Evolutionary conservation across 495 filamentous ascomycete species (phyloP).

Genomic region (Trichoderma asperelloides): DNA sequence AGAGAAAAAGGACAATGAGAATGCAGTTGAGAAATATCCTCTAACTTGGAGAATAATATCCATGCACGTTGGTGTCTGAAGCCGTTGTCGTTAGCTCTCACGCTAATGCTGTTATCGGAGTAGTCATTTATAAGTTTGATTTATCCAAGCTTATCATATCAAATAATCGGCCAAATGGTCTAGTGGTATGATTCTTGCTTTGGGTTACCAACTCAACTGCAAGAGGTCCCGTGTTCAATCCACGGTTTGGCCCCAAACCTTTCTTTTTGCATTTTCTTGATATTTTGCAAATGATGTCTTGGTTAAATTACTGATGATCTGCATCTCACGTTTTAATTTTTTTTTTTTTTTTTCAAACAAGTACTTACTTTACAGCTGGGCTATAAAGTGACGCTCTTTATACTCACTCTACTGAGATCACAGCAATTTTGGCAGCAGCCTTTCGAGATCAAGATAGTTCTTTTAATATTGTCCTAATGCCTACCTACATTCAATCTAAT

Average conservation of each 20-base stretch:
- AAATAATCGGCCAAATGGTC: conserved; percentile 3
- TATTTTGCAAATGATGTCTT: too few relatives aligned
- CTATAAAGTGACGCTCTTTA: too few relatives aligned
- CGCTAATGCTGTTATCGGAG: not conserved
- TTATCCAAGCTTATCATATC: not conserved
- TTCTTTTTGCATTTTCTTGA: not conserved
- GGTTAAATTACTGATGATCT: too few relatives aligned
- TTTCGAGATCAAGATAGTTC: not conserved
- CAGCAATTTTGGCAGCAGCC: not conserved
- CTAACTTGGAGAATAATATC: too few relatives aligned
- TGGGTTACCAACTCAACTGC: conserved; percentile 10
- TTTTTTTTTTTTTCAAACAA: too few relatives aligned
- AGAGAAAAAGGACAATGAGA: too few relatives aligned
- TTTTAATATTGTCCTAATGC: not conserved
- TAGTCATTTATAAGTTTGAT: not conserved
- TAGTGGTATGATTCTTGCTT: conserved; percentile 9
- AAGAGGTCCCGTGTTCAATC: conserved; percentile 12
- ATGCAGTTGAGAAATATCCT: too few relatives aligned
- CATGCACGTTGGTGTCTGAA: not conserved
- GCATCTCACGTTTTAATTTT: not conserved
- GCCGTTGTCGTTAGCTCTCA: not conserved
- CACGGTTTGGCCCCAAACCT: conserved; percentile 7
- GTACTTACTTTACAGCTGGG: not conserved
- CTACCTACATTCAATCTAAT: conserved; percentile 23
- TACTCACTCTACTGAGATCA: too few relatives aligned